Percentiles rank a stretch among this genome's conserved stretches.
Evolutionary conservation across 2,329 filamentous ascomycete species (phyloP).

Genomic region (Penicillium crustosum): DNA sequence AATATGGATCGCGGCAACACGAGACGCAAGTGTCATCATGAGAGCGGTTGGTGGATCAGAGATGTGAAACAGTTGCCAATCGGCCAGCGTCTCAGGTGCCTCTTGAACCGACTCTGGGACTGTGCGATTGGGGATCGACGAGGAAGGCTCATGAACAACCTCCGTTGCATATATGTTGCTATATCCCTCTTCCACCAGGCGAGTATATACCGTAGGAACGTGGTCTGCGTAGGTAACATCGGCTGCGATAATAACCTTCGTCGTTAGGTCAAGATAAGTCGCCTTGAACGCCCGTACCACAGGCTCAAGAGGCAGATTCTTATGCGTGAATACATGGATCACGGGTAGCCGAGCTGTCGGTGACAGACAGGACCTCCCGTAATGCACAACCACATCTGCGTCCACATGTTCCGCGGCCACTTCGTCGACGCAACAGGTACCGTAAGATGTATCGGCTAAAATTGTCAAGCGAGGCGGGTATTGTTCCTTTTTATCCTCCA

Average conservation of each 20-base stretch:
- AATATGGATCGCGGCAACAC: conserved; percentile 75
- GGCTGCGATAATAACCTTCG: conserved; percentile 77
- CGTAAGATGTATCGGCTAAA: conserved; percentile 93
- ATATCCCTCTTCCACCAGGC: conserved; percentile 67
- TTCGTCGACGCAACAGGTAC: conserved; percentile 95
- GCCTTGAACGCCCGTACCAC: conserved; percentile 63
- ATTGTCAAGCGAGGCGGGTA: conserved; percentile 65
- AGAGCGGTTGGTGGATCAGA: conserved; percentile 77
- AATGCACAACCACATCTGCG: conserved; percentile 90
- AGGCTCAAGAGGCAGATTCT: conserved; percentile 62
- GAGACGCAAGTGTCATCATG: conserved; percentile 80
- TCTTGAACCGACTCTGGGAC: conserved; percentile 55
- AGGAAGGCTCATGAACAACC: conserved; percentile 75
- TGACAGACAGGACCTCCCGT: conserved; percentile 87
- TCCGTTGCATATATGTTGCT: conserved; percentile 65
- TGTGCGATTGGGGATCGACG: conserved; percentile 78
- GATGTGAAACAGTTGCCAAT: conserved; percentile 81
- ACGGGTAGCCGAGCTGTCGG: conserved; percentile 85
- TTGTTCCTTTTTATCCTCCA: conserved; percentile 23
- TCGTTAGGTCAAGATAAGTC: conserved; percentile 64
- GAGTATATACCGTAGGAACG: conserved; percentile 57
- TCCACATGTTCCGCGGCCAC: conserved; percentile 91
- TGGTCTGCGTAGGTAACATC: conserved; percentile 85
- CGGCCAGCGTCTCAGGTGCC: conserved; percentile 53
- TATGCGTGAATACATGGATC: conserved; percentile 83